Percentiles rank a stretch among this genome's conserved stretches.
Evolutionary conservation across 2,329 filamentous ascomycete genomes (phyloP).

Genomic region (Scedosporium apiospermum): DNA sequence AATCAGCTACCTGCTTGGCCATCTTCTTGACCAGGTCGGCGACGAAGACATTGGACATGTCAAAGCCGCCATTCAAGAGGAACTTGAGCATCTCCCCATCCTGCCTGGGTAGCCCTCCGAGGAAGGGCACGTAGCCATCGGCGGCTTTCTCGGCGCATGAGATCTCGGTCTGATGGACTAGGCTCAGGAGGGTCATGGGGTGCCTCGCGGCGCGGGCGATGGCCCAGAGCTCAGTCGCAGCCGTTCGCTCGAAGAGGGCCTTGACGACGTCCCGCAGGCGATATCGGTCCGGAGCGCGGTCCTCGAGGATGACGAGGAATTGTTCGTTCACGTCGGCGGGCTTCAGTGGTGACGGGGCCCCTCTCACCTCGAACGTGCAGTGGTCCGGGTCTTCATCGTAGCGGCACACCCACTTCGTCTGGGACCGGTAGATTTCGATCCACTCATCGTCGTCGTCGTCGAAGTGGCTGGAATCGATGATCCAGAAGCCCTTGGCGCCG

Average conservation of each 20-base stretch:
- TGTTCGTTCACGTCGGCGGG: constrained; percentile 55
- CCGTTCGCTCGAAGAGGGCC: constrained; percentile 35
- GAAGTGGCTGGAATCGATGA: constrained; percentile 35
- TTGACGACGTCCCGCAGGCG: constrained; percentile 39
- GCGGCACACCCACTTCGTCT: constrained; percentile 56
- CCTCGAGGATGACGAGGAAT: constrained; percentile 58
- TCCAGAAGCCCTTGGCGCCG: constrained; percentile 71
- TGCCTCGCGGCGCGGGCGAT: constrained; percentile 41
- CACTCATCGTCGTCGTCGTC: constrained; percentile 41
- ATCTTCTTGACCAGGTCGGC: constrained; percentile 35
- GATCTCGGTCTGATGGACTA: constrained; percentile 34
- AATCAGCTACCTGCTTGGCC: constrained; percentile 41
- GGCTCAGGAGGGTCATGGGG: constrained; percentile 40
- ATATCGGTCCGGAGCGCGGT: constrained; percentile 38
- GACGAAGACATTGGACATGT: constrained; percentile 38
- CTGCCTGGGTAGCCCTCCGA: constrained; percentile 39
- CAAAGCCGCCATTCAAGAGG: constrained; percentile 51
- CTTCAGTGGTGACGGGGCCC: constrained; percentile 32
- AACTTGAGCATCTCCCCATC: constrained; percentile 41
- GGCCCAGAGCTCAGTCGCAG: constrained; percentile 41
- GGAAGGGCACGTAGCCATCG: constrained; percentile 28
- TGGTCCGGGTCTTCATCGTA: constrained; percentile 33
- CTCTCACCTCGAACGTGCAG: constrained; percentile 56
- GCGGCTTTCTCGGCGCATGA: constrained; percentile 26
- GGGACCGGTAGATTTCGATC: constrained; percentile 59